Conservation (phyloP, 2,329 filamentous ascomycete genomes). For the Coniochaeta ligniaria region DNA sequence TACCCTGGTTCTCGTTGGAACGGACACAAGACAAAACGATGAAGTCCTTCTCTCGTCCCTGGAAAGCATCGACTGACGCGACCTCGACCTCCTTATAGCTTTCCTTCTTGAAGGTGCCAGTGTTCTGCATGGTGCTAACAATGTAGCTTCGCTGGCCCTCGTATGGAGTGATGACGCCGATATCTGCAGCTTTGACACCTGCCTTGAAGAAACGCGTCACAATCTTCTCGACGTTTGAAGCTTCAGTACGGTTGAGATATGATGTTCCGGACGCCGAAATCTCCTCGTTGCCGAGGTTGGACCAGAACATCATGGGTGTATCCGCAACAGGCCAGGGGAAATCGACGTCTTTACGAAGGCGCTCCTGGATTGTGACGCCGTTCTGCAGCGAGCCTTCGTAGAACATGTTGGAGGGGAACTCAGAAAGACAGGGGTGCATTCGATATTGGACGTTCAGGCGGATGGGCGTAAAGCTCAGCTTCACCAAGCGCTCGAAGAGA, state of each 20-base stretch:
- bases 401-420: slow-evolving; percentile 99
- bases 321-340: slow-evolving; percentile 96
- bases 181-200: slow-evolving; percentile 85
- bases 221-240: slow-evolving; percentile 96
- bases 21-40: slow-evolving; percentile 97
- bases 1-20: slow-evolving; percentile 98
- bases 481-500: slow-evolving; percentile 93
- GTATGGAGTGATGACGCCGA: slow-evolving; percentile 97
- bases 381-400: slow-evolving; percentile 97
- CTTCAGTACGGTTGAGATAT: slow-evolving; percentile 95
- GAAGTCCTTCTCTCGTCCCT: slow-evolving; percentile 97
- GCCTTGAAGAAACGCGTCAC: slow-evolving; percentile 99
- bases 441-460: slow-evolving; percentile 95
- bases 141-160: slow-evolving; percentile 98
- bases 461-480: slow-evolving; percentile 83
- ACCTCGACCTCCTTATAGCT: slow-evolving; percentile 98
- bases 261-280: slow-evolving; percentile 97
- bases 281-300: slow-evolving; percentile 93
- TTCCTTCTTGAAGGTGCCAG: slow-evolving; percentile 96
- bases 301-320: slow-evolving; percentile 99
- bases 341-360: slow-evolving; percentile 86
- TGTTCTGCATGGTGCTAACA: slow-evolving; percentile 98
- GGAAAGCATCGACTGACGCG: slow-evolving; percentile 96
- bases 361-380: slow-evolving; percentile 82
- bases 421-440: slow-evolving; percentile 96